phyloP scores from a whole-genome alignment of 2,329 filamentous ascomycete species.

The Fusarium zealandicum region DNA sequence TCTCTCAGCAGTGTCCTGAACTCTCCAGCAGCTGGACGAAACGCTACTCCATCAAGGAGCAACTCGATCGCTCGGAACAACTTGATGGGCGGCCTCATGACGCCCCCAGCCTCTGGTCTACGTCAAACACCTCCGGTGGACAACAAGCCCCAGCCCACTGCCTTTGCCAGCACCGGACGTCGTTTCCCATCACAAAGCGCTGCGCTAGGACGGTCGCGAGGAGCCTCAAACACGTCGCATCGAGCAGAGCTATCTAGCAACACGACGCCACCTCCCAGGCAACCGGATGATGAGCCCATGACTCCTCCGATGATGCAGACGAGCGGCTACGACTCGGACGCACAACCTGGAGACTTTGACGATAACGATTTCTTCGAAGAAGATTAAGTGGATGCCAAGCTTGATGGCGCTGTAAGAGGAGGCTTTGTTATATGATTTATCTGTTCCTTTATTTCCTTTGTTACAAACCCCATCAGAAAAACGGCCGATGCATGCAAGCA shows the following conservation, averaged over 20 bases:
- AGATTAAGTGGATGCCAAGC: slow-evolving; percentile 40
- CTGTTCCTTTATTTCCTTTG: slow-evolving; percentile 40
- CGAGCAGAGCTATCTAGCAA: slow-evolving; percentile 26
- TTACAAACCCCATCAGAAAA: slow-evolving; percentile 34
- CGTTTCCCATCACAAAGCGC: slow-evolving; percentile 59
- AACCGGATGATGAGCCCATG: slow-evolving; percentile 52
- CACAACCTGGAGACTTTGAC: slow-evolving; percentile 65
- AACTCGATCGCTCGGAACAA: slow-evolving; percentile 60
- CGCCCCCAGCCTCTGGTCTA: slow-evolving; percentile 80
- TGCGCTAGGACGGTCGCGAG: slow-evolving; percentile 35
- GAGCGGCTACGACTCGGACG: slow-evolving; percentile 67
- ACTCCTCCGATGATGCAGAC: slow-evolving; percentile 69
- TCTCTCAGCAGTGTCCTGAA: slow-evolving; percentile 54
- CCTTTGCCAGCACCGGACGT: slow-evolving; percentile 67
- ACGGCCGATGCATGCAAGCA: slow-evolving; percentile 37
- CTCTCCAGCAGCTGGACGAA: slow-evolving; percentile 51
- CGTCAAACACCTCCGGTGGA: slow-evolving; percentile 64
- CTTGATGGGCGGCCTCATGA: slow-evolving; percentile 82
- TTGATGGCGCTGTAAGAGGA: slow-evolving; percentile 5
- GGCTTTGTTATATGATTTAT: slow-evolving; percentile 15
- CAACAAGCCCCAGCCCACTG: slow-evolving; percentile 60
- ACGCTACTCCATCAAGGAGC: slow-evolving; percentile 67
- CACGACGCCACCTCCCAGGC: slow-evolving; percentile 52
- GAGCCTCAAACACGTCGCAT: slow-evolving; percentile 44
- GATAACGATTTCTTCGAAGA: slow-evolving; percentile 67